Base-by-base conservation (phyloP, 805 yeast genomes). In the Myxozyma lipomycoides region DNA sequence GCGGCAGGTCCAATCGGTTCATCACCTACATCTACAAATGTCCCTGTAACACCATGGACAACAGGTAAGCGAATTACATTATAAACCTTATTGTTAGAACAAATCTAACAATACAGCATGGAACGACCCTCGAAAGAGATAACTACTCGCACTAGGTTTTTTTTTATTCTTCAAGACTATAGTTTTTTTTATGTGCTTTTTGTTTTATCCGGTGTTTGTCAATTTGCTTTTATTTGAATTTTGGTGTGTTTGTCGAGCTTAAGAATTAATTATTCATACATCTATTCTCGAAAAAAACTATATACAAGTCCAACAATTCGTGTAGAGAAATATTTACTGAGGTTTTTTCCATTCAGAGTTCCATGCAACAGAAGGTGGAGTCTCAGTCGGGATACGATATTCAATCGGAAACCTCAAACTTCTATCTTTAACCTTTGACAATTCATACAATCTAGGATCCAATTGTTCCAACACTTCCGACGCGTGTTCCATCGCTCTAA, bases 301-400 rank as follows among this genome's bases (percentile, higher is more conserved):
- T n/a, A n/a, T n/a, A n/a, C n/a, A n/a, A n/a, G n/a, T n/a, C n/a
- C n/a, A n/a, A n/a, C n/a, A n/a, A n/a, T n/a, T n/a, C n/a, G n/a
- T n/a, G n/a, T n/a, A n/a, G n/a, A n/a, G n/a, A n/a, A n/a, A n/a
- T n/a, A n/a, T n/a, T 35, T 45, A n/a, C 40, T 30, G 61, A 19
- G 58, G 49, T 12, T 52, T 54, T 48, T 48, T 59, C 73, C 73
- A 70, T 42, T 60, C 59, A 62, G 78, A 78, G 49, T 81, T 80
- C 97, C 97, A 90, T 18, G 85, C 74, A 53, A 77, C 76, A 62
- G 78, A 80, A 18, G 97, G 85, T 12, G 98, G 98, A 55, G 74
- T 86, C 49, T 89, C 91, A 1, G 95, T 84, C 19, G 98, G 98
- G 7, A 86, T 81, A 64, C 93, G 80, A 67, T 87, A 66, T 63